A percentile compares a stretch with the other conserved stretches of the same genome.
These are phyloP conservation scores for Ulmus americana DNA, from an alignment of 331 rosid genomes.

Conservation along the genomic window DNA sequence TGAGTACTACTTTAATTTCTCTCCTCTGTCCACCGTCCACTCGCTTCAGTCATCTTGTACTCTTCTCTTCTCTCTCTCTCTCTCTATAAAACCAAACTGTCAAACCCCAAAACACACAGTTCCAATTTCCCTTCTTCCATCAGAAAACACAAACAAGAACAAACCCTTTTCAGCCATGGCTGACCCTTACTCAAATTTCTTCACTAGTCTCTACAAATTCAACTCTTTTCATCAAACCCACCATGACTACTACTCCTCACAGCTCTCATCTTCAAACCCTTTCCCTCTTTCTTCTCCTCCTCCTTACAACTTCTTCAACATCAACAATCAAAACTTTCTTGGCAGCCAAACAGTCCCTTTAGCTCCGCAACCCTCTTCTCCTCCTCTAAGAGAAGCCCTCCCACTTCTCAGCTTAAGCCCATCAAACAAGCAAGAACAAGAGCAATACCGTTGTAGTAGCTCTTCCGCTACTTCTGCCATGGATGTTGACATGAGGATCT, in stretches of 20 bases:
- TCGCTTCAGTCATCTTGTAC: slow-evolving; percentile 70
- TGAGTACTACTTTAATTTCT: slow-evolving; percentile 24
- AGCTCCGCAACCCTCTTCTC: slow-evolving; percentile 44
- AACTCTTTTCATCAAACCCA: slow-evolving; percentile 34
- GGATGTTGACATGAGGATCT: slow-evolving; percentile 33
- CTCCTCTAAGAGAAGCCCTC: slow-evolving; percentile 76
- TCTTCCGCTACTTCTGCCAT: slow-evolving; percentile 26
- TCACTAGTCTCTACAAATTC: slow-evolving; percentile 54
- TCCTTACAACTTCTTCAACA: slow-evolving; percentile 18
- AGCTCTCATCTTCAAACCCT: slow-evolving; percentile 28
- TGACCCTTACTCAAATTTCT: slow-evolving; percentile 65
- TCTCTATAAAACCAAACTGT: slow-evolving; percentile 35
- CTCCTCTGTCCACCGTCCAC: slow-evolving; percentile 51
- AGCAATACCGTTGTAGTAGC: slow-evolving; percentile 11
- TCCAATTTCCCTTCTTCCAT: slow-evolving; percentile 24
- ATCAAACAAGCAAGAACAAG: slow-evolving; percentile 25
- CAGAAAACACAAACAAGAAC: slow-evolving; percentile 21
- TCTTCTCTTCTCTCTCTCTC: slow-evolving; percentile 37
- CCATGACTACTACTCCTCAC: neutral
- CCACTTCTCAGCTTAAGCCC: slow-evolving; percentile 58
- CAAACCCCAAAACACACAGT: slow-evolving; percentile 17
- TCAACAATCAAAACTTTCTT: slow-evolving; percentile 19
- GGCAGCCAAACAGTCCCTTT: slow-evolving; percentile 8
- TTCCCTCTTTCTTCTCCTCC: slow-evolving; percentile 6
- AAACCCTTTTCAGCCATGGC: slow-evolving; percentile 49